These are phyloP conservation scores for Malassezia psittaci DNA, from an alignment of 1,284 basidiomycete genomes.

Conservation along the genomic window DNA sequence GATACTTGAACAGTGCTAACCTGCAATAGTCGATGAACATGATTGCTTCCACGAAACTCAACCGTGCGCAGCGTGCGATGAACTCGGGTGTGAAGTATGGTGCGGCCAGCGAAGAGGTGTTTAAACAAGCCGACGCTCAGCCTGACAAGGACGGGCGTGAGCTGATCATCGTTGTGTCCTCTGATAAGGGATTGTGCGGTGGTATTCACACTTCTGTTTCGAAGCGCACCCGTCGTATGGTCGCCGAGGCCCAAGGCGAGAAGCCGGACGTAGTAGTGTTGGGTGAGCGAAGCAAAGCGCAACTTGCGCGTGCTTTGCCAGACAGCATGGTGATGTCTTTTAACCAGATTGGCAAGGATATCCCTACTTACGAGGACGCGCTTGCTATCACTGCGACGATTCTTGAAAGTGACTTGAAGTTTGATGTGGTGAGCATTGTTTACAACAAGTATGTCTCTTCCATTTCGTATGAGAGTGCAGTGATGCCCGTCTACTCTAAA, in stretches of 20 bases:
- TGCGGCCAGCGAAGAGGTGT: constrained; percentile 63
- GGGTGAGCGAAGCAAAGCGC: constrained; percentile 94
- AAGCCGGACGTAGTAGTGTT: constrained; percentile 53
- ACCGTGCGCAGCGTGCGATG: constrained; percentile 84
- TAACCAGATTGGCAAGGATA: constrained; percentile 93
- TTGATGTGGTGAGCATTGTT: constrained; percentile 73
- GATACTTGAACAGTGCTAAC: not conserved
- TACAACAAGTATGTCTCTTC: constrained; percentile 95
- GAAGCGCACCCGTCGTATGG: constrained; percentile 64
- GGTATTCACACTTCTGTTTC: constrained; percentile 97
- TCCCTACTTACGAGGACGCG: constrained; percentile 94
- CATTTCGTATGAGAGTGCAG: constrained; percentile 75
- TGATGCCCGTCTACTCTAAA: constrained; percentile 57
- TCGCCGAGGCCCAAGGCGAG: constrained; percentile 52
- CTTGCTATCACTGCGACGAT: constrained; percentile 87
- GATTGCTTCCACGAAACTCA: constrained; percentile 93
- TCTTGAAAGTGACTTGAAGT: constrained; percentile 70
- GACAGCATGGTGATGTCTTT: constrained; percentile 73
- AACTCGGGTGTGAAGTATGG: constrained; percentile 86
- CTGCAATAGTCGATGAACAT: constrained; percentile 77
- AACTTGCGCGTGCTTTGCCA: constrained; percentile 63
- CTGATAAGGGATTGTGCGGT: constrained; percentile 98
- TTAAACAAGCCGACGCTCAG: constrained; percentile 41
- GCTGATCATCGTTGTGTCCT: constrained; percentile 76
- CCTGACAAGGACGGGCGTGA: constrained; percentile 32